These are phyloP conservation scores for Ogataea parapolymorpha DNA, from an alignment of 805 yeast genomes.

Conservation along the genomic window DNA sequence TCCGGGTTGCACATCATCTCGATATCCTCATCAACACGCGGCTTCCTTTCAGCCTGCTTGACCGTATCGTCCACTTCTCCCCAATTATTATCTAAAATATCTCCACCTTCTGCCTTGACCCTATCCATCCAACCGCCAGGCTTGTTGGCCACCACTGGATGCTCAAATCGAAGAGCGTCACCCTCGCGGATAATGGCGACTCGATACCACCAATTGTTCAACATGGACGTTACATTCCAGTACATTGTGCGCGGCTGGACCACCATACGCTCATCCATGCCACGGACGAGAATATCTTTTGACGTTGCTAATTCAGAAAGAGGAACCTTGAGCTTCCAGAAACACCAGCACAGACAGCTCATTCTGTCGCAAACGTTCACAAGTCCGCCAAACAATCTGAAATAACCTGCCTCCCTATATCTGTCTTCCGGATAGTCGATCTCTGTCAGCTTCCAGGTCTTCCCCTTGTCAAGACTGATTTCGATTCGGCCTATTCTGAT, in stretches of 20 bases:
- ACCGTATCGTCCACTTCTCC: conserved; percentile 26
- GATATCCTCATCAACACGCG: conserved; percentile 26
- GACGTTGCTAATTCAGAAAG: conserved; percentile 20
- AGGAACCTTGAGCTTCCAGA: conserved; percentile 30
- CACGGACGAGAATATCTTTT: conserved; percentile 33
- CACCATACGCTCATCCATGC: conserved; percentile 36
- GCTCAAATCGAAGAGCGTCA: conserved; percentile 23
- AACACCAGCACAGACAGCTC: conserved; percentile 36
- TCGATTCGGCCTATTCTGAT: conserved; percentile 34
- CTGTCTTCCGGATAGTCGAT: conserved; percentile 34
- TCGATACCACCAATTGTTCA: conserved; percentile 37
- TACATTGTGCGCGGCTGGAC: conserved; percentile 37
- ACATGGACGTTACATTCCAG: conserved; percentile 37
- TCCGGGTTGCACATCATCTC: conserved; percentile 30
- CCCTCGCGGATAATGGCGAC: conserved; percentile 26
- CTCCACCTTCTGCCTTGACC: conserved; percentile 32
- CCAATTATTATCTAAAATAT: conserved; percentile 31
- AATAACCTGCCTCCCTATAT: conserved; percentile 31
- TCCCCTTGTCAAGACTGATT: conserved; percentile 32
- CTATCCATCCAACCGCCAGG: conserved; percentile 38
- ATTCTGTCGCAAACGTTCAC: conserved; percentile 34
- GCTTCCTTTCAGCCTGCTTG: conserved; percentile 3
- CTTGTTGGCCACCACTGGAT: conserved; percentile 27
- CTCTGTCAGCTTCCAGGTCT: conserved; percentile 29
- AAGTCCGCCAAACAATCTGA: conserved; percentile 32